These are phyloP conservation scores for Cicer yamashitae DNA, from an alignment of 306 rosid genomes.

Conservation along the genomic window DNA sequence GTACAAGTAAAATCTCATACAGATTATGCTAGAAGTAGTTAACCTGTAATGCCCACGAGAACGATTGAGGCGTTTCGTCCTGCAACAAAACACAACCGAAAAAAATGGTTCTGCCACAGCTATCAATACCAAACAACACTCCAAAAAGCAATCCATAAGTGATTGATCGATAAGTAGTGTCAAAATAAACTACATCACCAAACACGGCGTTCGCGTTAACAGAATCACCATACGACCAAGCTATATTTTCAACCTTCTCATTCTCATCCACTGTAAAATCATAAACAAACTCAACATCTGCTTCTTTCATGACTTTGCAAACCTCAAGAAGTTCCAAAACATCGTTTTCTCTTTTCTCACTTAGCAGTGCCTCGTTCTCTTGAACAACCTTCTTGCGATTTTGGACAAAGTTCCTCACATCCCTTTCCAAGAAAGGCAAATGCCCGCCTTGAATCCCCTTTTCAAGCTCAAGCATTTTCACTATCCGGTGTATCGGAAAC, in stretches of 20 bases:
- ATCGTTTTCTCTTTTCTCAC: constrained; percentile 87
- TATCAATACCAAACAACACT: constrained; percentile 94
- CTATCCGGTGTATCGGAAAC: constrained; percentile 89
- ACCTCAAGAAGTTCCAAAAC: constrained; percentile 88
- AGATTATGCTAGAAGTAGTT: constrained; percentile 50
- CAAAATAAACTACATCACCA: constrained; percentile 86
- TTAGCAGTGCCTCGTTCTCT: constrained; percentile 83
- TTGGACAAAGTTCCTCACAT: constrained; percentile 92
- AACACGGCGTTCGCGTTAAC: constrained; percentile 67
- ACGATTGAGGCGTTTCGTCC: constrained; percentile 81
- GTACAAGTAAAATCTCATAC: constrained; percentile 50
- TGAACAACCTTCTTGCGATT: constrained; percentile 87
- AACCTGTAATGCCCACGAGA: constrained; percentile 98
- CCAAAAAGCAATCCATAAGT: constrained; percentile 91
- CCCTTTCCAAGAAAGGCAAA: constrained; percentile 92
- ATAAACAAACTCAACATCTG: constrained; percentile 70
- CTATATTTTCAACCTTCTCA: constrained; percentile 78
- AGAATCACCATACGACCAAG: constrained; percentile 84
- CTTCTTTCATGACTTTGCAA: constrained; percentile 78
- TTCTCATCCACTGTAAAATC: constrained; percentile 83
- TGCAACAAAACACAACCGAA: constrained; percentile 87
- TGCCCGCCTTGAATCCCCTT: constrained; percentile 96
- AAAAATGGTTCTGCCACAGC: constrained; percentile 81
- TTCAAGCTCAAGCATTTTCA: constrained; percentile 92
- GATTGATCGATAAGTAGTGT: constrained; percentile 74